Evolutionary conservation across 768 basidiomycete species (phyloP).

Genomic region (Melanogaster broomeanus): DNA sequence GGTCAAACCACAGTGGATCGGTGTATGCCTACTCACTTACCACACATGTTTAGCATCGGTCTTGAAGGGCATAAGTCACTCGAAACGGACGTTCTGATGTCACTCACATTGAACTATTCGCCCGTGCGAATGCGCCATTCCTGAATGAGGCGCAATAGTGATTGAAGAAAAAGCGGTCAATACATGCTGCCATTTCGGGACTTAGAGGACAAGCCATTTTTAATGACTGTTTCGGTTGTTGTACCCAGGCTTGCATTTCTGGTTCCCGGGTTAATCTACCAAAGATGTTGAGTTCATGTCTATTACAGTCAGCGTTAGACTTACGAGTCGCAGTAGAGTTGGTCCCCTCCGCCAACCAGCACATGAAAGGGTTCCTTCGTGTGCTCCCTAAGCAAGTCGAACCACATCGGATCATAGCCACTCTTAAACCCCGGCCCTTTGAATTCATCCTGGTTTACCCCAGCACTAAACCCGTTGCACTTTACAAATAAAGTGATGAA

Average conservation of each 20-base stretch:
- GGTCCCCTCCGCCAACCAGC: constrained; percentile 94
- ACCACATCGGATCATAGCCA: constrained; percentile 92
- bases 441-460: constrained; percentile 88
- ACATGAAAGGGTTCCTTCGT: constrained; percentile 79
- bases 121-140: constrained; percentile 85
- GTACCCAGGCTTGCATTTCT: constrained; percentile 86
- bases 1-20: background rate
- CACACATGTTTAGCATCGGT: constrained; percentile 88
- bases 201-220: constrained; percentile 65
- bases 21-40: constrained; percentile 38
- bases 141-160: constrained; percentile 90
- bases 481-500: constrained; percentile 24
- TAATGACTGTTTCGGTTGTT: constrained; percentile 51
- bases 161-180: constrained; percentile 89
- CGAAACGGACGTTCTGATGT: background rate
- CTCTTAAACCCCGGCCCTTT: constrained; percentile 75
- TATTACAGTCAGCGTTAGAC: constrained; percentile 18
- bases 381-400: constrained; percentile 87
- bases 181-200: constrained; percentile 68
- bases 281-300: constrained; percentile 1
- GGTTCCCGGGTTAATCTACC: constrained; percentile 79
- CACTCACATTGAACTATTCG: constrained; percentile 86
- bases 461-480: constrained; percentile 90
- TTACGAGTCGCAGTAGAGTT: constrained; percentile 83
- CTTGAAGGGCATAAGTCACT: constrained; percentile 37